A percentile compares a stretch with the other conserved stretches of the same genome.
phyloP scores from a whole-genome alignment of 768 basidiomycete genomes.

The Phlegmacium glaucopus region DNA sequence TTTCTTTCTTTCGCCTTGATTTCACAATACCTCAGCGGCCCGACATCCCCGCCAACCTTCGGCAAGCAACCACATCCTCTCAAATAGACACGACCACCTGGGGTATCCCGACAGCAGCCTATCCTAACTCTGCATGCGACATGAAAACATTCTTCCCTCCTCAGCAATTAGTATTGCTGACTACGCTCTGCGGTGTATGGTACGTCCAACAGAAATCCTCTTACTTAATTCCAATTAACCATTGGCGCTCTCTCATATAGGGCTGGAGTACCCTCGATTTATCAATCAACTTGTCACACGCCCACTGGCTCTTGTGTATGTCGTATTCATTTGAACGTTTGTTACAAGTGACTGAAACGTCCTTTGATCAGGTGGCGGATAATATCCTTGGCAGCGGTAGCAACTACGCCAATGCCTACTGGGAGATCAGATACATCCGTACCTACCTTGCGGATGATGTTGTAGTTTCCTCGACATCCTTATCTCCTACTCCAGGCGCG shows the following conservation, averaged over 20 bases:
- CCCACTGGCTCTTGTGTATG: slow-evolving; percentile 37
- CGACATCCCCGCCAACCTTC: slow-evolving; percentile 38
- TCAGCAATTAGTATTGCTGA: slow-evolving; percentile 66
- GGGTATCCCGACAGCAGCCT: slow-evolving; percentile 66
- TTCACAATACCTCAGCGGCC: slow-evolving; percentile 30
- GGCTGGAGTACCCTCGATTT: slow-evolving; percentile 43
- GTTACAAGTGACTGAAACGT: not conserved
- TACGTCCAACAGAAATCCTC: slow-evolving; percentile 8
- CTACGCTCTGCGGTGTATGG: slow-evolving; percentile 58
- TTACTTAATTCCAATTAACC: not conserved
- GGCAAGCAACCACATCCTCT: slow-evolving; percentile 29
- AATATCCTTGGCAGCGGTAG: slow-evolving; percentile 46
- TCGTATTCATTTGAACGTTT: not conserved
- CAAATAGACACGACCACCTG: slow-evolving; percentile 40
- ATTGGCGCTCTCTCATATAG: slow-evolving; percentile 11
- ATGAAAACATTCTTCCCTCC: slow-evolving; percentile 54
- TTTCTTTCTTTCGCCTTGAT: not conserved
- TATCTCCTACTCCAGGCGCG: slow-evolving; percentile 2
- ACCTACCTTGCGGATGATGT: slow-evolving; percentile 43
- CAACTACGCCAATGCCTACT: slow-evolving; percentile 51
- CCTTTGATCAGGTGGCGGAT: slow-evolving; percentile 25
- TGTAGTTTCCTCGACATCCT: slow-evolving; percentile 6
- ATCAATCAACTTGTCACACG: slow-evolving; percentile 39
- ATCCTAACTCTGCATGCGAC: slow-evolving; percentile 52
- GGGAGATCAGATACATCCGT: slow-evolving; percentile 57